These are phyloP conservation scores for Geum urbanum DNA, from an alignment of 306 rosid genomes.

Conservation along the genomic window DNA sequence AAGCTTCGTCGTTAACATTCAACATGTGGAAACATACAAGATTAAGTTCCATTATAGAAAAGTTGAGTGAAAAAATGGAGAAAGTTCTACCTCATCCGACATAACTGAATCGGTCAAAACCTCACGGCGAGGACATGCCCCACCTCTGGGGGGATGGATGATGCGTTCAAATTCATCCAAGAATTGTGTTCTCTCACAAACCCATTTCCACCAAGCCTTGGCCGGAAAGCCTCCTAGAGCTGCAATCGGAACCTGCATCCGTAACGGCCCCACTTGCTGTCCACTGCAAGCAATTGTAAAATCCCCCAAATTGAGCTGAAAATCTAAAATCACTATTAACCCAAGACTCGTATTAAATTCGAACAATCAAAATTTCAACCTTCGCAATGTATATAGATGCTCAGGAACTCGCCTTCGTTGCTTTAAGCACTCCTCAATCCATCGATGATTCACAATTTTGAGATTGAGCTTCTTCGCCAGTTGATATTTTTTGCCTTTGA, in stretches of 20 bases:
- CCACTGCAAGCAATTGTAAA: conserved; percentile 54
- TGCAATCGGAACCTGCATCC: conserved; percentile 45
- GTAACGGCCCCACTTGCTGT: conserved; percentile 57
- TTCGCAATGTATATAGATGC: conserved; percentile 50
- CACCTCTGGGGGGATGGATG: conserved; percentile 11
- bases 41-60: neutral
- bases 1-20: neutral
- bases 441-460: conserved; percentile 59
- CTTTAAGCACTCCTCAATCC: conserved; percentile 85
- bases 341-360: neutral
- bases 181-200: conserved; percentile 27
- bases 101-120: conserved; percentile 35
- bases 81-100: conserved; percentile 45
- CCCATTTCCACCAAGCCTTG: conserved; percentile 28
- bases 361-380: conserved; percentile 31
- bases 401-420: conserved; percentile 67
- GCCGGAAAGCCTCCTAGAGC: conserved; percentile 24
- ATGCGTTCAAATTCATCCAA: conserved; percentile 29
- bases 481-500: conserved; percentile 61
- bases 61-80: neutral
- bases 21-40: neutral
- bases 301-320: neutral
- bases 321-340: neutral
- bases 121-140: conserved; percentile 35
- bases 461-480: conserved; percentile 50